phyloP scores from a whole-genome alignment of 1,284 basidiomycete species.

The Leccinum glutinopallens region DNA sequence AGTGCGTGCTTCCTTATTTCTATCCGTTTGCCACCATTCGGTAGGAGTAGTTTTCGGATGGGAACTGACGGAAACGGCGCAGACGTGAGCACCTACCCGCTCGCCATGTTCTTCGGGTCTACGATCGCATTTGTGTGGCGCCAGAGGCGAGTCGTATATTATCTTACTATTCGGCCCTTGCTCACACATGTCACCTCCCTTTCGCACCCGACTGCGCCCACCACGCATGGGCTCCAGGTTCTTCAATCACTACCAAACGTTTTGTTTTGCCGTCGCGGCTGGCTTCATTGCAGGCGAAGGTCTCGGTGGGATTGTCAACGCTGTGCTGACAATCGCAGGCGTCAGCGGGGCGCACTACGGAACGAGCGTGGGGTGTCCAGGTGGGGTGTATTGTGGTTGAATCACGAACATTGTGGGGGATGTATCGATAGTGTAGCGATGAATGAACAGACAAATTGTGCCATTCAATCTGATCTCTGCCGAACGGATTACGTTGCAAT shows the following conservation, averaged over 20 bases:
- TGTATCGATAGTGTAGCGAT: not conserved
- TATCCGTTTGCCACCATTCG: not conserved
- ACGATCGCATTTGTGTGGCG: slow-evolving; percentile 1
- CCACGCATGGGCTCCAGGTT: not conserved
- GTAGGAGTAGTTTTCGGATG: not conserved
- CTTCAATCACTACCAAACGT: slow-evolving; percentile 6
- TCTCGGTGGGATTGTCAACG: slow-evolving; percentile 20
- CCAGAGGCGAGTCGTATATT: not conserved
- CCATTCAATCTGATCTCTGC: not conserved
- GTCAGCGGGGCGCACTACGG: slow-evolving; percentile 14
- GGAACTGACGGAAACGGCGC: not conserved
- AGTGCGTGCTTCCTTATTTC: not conserved
- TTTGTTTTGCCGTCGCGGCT: slow-evolving; percentile 13
- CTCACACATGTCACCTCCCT: not conserved
- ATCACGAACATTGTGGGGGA: too few species aligned
- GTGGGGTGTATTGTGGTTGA: slow-evolving; percentile 1
- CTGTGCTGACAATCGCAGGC: slow-evolving; percentile 18
- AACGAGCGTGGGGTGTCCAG: slow-evolving; percentile 14
- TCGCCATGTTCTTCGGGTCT: slow-evolving; percentile 4
- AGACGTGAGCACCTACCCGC: slow-evolving; percentile 5
- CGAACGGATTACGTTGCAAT: not conserved
- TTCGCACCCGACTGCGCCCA: not conserved
- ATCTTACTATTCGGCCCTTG: not conserved
- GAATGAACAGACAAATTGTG: not conserved
- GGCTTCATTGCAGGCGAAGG: slow-evolving; percentile 24